Conservation (phyloP, 352 stramenopile genomes). For the Phytopythium kandeliae region DNA sequence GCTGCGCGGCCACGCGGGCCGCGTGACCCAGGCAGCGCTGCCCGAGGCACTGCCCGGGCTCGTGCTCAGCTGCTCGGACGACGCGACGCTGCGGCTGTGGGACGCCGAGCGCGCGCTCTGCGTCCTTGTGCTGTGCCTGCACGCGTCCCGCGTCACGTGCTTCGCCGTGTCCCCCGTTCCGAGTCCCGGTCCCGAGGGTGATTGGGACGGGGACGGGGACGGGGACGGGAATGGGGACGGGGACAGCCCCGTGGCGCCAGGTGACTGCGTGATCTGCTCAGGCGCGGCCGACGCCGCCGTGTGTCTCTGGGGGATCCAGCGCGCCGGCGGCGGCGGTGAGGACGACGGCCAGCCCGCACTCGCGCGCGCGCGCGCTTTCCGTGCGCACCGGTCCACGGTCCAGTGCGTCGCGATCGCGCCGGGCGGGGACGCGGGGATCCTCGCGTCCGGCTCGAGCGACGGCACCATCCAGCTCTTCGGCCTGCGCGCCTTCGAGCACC, state of each 20-base stretch:
- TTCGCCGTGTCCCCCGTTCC: constrained; percentile 10
- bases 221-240: too few species aligned
- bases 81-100: constrained; percentile 58
- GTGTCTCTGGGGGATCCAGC: constrained; percentile 44
- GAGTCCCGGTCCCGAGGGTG: too few species aligned
- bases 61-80: constrained; percentile 58
- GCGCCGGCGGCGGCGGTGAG: too few species aligned
- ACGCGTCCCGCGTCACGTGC: constrained; percentile 52
- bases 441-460: constrained; percentile 69
- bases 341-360: neutral
- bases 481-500: constrained; percentile 25
- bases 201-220: too few species aligned
- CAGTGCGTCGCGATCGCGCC: constrained; percentile 35
- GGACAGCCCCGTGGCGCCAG: constrained; percentile 6
- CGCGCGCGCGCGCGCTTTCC: constrained; percentile 12
- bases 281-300: constrained; percentile 50
- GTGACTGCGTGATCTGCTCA: constrained; percentile 31
- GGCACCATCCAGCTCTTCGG: constrained; percentile 70
- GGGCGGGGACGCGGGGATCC: constrained; percentile 7
- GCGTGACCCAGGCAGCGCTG: constrained; percentile 53
- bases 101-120: constrained; percentile 33
- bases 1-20: constrained; percentile 40
- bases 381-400: constrained; percentile 44
- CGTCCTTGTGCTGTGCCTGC: constrained; percentile 28
- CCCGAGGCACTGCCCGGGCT: constrained; percentile 11